These are phyloP conservation scores for Stemphylium beticola DNA, from an alignment of 2,329 filamentous ascomycete species.

Conservation along the genomic window DNA sequence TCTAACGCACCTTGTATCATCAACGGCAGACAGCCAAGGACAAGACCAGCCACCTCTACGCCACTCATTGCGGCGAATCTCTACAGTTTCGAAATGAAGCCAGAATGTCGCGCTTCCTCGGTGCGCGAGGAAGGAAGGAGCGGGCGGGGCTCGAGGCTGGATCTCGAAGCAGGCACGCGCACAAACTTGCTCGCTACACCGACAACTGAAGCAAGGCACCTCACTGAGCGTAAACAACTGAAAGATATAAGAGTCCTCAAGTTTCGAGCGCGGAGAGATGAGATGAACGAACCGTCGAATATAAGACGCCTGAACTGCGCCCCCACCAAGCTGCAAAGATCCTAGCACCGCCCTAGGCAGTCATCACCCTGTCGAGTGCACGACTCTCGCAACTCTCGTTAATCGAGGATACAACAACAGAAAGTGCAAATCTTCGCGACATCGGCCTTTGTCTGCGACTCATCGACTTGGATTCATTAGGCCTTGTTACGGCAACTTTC, in stretches of 20 bases:
- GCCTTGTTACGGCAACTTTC: not conserved
- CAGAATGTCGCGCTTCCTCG: slow-evolving; percentile 11
- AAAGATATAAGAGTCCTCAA: not conserved
- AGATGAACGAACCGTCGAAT: slow-evolving; percentile 2
- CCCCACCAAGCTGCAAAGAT: slow-evolving; percentile 12
- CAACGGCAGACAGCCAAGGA: slow-evolving; percentile 49
- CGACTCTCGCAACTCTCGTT: not conserved
- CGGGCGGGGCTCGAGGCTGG: slow-evolving; percentile 12
- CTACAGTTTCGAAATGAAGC: not conserved
- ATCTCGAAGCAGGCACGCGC: slow-evolving; percentile 6
- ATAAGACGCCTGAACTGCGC: slow-evolving; percentile 13
- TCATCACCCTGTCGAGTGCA: not conserved
- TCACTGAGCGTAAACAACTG: not conserved
- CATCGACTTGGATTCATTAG: not conserved
- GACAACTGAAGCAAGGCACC: not conserved
- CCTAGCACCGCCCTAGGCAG: slow-evolving; percentile 11
- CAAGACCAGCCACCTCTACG: slow-evolving; percentile 41
- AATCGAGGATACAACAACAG: slow-evolving; percentile 2
- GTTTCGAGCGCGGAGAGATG: slow-evolving; percentile 2
- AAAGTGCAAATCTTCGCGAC: not conserved
- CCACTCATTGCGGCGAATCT: slow-evolving; percentile 34
- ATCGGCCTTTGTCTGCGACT: not conserved
- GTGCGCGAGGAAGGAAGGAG: slow-evolving; percentile 1
- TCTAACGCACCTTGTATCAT: slow-evolving; percentile 40
- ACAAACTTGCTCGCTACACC: not conserved